These are phyloP conservation scores for Leucocoprinus leucothites DNA, from an alignment of 768 basidiomycete genomes.

Conservation along the genomic window DNA sequence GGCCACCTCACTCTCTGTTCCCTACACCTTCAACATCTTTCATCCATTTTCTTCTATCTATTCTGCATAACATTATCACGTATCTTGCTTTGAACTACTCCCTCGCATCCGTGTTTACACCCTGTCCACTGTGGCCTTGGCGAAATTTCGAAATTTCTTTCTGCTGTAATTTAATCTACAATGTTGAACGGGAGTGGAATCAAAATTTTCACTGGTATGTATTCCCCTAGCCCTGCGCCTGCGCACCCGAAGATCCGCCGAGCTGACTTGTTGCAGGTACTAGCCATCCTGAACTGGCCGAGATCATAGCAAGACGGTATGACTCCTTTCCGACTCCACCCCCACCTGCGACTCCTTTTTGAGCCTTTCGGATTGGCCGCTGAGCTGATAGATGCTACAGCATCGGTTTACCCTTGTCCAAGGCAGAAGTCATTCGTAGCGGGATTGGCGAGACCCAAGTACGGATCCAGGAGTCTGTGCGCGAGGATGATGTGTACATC, in stretches of 20 bases:
- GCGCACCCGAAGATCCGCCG: conserved; percentile 8
- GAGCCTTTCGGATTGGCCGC: background rate
- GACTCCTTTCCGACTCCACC: conserved; percentile 19
- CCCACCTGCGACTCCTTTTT: conserved; percentile 6
- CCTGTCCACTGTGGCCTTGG: background rate
- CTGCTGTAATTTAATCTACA: conserved; percentile 12
- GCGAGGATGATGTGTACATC: conserved; percentile 98
- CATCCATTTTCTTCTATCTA: conserved; percentile 3
- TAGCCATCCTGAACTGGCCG: conserved; percentile 92
- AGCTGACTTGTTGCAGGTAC: conserved; percentile 54
- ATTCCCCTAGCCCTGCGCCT: conserved; percentile 5
- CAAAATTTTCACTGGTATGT: conserved; percentile 53
- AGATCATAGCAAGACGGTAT: conserved; percentile 91
- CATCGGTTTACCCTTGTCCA: conserved; percentile 85
- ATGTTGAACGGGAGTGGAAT: conserved; percentile 58
- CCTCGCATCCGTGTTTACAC: background rate
- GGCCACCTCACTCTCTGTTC: background rate
- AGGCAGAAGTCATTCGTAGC: conserved; percentile 83
- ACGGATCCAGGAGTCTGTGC: conserved; percentile 90
- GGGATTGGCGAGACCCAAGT: conserved; percentile 91
- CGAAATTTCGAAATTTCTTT: background rate
- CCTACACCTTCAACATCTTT: background rate
- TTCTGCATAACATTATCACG: conserved; percentile 8
- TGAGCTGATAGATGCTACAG: conserved; percentile 37
- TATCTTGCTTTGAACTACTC: background rate